Evolutionary conservation across 2,329 filamentous ascomycete species (phyloP).

Genomic region (Periconia sp.): DNA sequence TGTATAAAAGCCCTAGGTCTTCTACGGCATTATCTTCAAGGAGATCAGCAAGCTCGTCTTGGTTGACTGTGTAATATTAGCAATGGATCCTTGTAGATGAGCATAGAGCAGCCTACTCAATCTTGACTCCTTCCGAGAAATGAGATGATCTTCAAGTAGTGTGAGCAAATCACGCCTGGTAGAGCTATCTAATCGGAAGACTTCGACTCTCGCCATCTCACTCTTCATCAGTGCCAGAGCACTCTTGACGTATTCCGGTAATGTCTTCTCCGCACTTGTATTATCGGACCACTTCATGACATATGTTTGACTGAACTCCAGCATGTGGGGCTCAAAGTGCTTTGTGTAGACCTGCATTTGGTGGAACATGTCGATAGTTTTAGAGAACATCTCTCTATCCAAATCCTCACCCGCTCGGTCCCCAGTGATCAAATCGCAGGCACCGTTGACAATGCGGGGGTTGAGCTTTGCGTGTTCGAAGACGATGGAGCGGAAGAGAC

Average conservation of each 20-base stretch:
- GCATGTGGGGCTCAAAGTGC: constrained; percentile 78
- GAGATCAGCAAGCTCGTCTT: constrained; percentile 72
- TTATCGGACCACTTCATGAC: constrained; percentile 73
- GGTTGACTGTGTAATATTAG: constrained; percentile 60
- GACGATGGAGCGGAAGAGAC: constrained; percentile 71
- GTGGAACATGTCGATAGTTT: constrained; percentile 81
- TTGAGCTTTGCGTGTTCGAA: constrained; percentile 62
- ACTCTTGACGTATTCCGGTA: constrained; percentile 77
- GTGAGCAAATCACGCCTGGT: constrained; percentile 80
- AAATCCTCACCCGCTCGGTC: constrained; percentile 67
- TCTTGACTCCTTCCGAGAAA: constrained; percentile 67
- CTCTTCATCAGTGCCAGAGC: constrained; percentile 71
- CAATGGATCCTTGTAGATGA: not conserved
- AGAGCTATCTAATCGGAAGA: constrained; percentile 80
- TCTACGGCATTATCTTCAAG: constrained; percentile 72
- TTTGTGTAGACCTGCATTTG: constrained; percentile 81
- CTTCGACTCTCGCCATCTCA: constrained; percentile 79
- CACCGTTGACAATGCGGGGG: constrained; percentile 66
- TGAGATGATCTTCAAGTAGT: constrained; percentile 73
- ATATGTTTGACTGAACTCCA: constrained; percentile 71
- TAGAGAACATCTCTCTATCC: constrained; percentile 70
- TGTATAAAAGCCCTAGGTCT: constrained; percentile 78
- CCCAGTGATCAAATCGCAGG: constrained; percentile 76
- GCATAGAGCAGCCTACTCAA: constrained; percentile 27
- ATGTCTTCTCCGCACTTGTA: constrained; percentile 63